Conservation (phyloP, 1,284 basidiomycete genomes). For the Marasmius oreades region DNA sequence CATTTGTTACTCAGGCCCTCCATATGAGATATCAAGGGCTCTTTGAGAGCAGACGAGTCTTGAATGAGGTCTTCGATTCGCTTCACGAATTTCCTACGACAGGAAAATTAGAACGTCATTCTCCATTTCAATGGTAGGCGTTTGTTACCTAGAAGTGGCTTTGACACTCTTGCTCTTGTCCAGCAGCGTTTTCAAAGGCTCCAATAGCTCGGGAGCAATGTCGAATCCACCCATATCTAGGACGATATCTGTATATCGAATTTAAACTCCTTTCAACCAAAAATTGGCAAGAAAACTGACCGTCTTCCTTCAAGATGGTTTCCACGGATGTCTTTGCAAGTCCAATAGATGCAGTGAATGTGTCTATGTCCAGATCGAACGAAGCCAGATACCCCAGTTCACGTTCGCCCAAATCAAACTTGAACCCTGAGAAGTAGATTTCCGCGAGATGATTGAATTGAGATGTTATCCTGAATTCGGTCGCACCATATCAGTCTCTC, state of each 20-base stretch:
- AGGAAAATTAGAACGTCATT: slow-evolving; percentile 5
- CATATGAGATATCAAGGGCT: slow-evolving; percentile 69
- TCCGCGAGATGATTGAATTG: slow-evolving; percentile 91
- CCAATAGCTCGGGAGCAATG: slow-evolving; percentile 70
- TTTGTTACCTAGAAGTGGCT: slow-evolving; percentile 66
- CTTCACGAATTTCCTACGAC: slow-evolving; percentile 76
- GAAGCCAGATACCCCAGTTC: slow-evolving; percentile 80
- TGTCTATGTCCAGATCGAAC: slow-evolving; percentile 88
- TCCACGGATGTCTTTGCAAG: slow-evolving; percentile 84
- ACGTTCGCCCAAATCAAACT: slow-evolving; percentile 84
- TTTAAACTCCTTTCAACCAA: not conserved
- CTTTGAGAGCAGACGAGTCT: slow-evolving; percentile 68
- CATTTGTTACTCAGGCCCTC: slow-evolving; percentile 68
- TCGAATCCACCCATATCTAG: slow-evolving; percentile 73
- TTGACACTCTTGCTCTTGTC: slow-evolving; percentile 82
- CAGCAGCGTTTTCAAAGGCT: slow-evolving; percentile 77
- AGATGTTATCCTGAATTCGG: slow-evolving; percentile 65
- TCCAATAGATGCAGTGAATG: slow-evolving; percentile 86
- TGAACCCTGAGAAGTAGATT: slow-evolving; percentile 76
- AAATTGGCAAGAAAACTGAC: slow-evolving; percentile 33
- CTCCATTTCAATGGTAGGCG: no score
- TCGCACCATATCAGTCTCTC: not conserved
- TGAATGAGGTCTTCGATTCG: slow-evolving; percentile 78
- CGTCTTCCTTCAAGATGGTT: slow-evolving; percentile 70
- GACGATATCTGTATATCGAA: slow-evolving; percentile 51